Evolutionary conservation across 2,329 filamentous ascomycete species (phyloP).

Genomic region (Aspergillus thermomutatus): DNA sequence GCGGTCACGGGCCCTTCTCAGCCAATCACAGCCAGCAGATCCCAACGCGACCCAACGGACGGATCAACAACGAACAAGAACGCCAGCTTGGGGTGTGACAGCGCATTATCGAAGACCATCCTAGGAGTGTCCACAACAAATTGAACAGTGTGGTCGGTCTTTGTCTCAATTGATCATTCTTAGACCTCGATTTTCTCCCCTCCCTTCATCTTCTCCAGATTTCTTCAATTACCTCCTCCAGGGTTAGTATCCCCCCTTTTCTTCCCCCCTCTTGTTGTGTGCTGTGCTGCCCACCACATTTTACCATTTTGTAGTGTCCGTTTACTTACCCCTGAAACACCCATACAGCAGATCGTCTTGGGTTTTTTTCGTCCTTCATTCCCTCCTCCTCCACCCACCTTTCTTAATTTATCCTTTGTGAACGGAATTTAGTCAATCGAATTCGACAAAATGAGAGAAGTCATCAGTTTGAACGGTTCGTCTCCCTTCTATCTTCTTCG

Average conservation of each 20-base stretch:
- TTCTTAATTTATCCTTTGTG: slow-evolving; percentile 22
- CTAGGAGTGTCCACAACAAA: slow-evolving; percentile 48
- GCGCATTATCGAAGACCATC: slow-evolving; percentile 24
- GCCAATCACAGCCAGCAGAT: slow-evolving; percentile 25
- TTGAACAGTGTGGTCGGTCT: slow-evolving; percentile 31
- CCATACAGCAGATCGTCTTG: slow-evolving; percentile 20
- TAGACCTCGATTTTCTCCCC: slow-evolving; percentile 5
- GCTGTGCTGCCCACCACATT: slow-evolving; percentile 18
- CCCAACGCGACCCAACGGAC: slow-evolving; percentile 37
- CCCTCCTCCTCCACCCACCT: slow-evolving; percentile 27
- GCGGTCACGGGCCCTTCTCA: slow-evolving; percentile 9
- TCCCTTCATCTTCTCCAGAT: slow-evolving; percentile 4
- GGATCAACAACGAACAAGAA: slow-evolving; percentile 30
- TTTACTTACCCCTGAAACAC: slow-evolving; percentile 26
- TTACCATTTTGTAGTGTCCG: slow-evolving; percentile 11
- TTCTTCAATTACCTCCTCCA: not conserved
- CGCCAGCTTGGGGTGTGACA: slow-evolving; percentile 20
- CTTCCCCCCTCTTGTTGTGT: slow-evolving; percentile 23
- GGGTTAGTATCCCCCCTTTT: slow-evolving; percentile 19
- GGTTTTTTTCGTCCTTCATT: slow-evolving; percentile 31
- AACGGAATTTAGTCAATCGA: slow-evolving; percentile 10
- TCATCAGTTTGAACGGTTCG: slow-evolving; percentile 98
- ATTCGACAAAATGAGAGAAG: slow-evolving; percentile 85
- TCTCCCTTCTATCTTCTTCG: slow-evolving; percentile 10
- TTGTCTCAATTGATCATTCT: slow-evolving; percentile 7